Base-by-base conservation (phyloP, 805 yeast genomes). In the Candida golubevii region DNA sequence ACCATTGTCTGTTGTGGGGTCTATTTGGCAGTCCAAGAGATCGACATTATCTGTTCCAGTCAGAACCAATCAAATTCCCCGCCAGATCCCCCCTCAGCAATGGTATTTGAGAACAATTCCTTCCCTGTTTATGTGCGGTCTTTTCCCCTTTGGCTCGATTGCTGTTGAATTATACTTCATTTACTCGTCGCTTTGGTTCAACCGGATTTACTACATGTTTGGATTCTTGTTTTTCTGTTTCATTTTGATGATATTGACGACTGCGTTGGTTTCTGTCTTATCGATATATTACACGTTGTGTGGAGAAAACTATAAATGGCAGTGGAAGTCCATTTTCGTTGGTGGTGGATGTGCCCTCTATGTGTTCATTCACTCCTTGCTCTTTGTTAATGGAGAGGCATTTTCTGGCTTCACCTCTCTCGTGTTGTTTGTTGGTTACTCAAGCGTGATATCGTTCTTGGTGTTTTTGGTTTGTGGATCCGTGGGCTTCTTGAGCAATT, bases 121-220 rank as follows among this genome's bases (percentile, higher is more conserved):
- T 23, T 76, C 84, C 43, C 70, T 89, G 57, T 60, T 87, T 35
- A 74, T 87, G 49, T 85, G 95, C 1, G 98, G 98, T 48, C 78
- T 91, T 47, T 83, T 91, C 76, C 97, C 98, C 58, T 89, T 91
- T 61, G 95, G 96, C 8, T 84, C 96, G 15, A 85, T 93, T 60
- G 89, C 96, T 23, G 93, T 93, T 45, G 97, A 93, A 70, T 79
- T 93, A 79, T 90, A 88, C 67, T 91, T 89, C 70, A 87, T 93
- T 57, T 83, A 87, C 71, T 78, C 87, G 41, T 88, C 96, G 29
- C 68, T 93, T 53, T 91, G 99, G 99, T 88, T 86, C 67, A 89
- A 87, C 75, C 79, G 87, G 63, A 83, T 90, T 52, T 93, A 80
- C 74, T 93, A 90, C 75, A 91, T 93, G 98, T 93, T 93, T 74